Evolutionary conservation across 768 basidiomycete genomes (phyloP), one percentile per base, ranked within the genome.

Genomic region (Mycena polygramma): DNA sequence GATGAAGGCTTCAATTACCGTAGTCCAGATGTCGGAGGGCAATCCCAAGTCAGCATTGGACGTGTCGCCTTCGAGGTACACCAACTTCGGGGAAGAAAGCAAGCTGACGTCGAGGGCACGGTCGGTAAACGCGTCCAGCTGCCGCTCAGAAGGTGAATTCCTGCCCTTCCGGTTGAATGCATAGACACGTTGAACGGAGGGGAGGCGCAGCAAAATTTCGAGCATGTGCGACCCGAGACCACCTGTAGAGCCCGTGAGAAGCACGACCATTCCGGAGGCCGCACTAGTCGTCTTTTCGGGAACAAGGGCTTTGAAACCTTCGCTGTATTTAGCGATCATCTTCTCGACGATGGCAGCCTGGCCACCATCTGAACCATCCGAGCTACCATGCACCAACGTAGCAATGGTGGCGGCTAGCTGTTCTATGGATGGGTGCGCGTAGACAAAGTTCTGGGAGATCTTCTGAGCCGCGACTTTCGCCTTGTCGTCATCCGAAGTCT

Each of bases 211-310:
- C 15, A 84, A 75, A 4, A 63, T 64, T 0, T 77, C 75, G 41
- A 85, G 74, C 19, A 83, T 58, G 57, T 81, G 79, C 2, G 82
- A 80, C 19, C 85, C 84, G 1, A 86, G 77, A 11, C 79, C 80
- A 10, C 84, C 85, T 6, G 85, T 86, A 1, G 84, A 81, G 17
- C 85, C 84, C 5, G 85, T 86, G 41, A 86, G 69, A 1, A 85
- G 77, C 8, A 83, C 77, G 8, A 78, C 75, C 9, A 74, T 58
- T 1, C 58, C 63, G 11, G n/a, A n/a, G 8, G 55, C 60, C 65
- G 1, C 52, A 63, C 15, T 57, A 46, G 0, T 15, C 26, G 2
- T 1, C 7, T 14, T 63, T 57, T 36, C 35, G 43, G 1, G 61
- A 55, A 46, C 36, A 35, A 37, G 8, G 2, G 17, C 26, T 43